Base-by-base conservation (phyloP, 2,329 filamentous ascomycete species). In the Phoma sp. region DNA sequence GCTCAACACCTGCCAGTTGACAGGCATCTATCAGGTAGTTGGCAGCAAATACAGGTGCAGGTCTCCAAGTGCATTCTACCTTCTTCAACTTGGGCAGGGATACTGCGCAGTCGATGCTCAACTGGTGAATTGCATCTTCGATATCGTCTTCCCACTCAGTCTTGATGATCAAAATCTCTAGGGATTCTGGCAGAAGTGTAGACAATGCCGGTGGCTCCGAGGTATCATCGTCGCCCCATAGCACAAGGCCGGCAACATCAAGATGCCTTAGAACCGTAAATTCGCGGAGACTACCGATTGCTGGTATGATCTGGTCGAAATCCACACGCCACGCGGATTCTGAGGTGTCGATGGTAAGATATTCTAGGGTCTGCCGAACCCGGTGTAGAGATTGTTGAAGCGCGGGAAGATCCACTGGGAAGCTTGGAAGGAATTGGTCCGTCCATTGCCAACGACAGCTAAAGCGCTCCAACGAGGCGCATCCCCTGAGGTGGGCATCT, bases 61-160 rank as follows among this genome's bases (percentile, higher is more conserved):
- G 47, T 23, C 33, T 50, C 47, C 39, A 50, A 7, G 25, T 50
- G 20, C 47, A 50, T n/a, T 43, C 17, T 7, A 50, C 32, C 17
- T 10, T 43, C 15, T 15, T 37, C 7, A 50, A n/a, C 1, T 10
- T 32, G 3, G 47, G 39, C 5, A 50, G 18, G 14, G n/a, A 43
- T 1, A 23, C n/a, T 1, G 25, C 5, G 26, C 55, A 53, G 10
- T 64, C 57, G 18, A 25, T 21, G 5, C 39, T 28, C n/a, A 62
- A 32, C 5, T 33, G 45, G 15, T 38, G 12, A 2, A 62, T 32
- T 7, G 37, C 36, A 9, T 55, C 38, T n/a, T 61, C 57, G 7
- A 63, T 45, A 32, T 59, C 47, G 10, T 61, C 55, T 26, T 64
- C 58, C 61, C 61, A 66, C 39, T 64, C 61, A 6, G 49, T 48